Evolutionary conservation across 306 rosid genomes (phyloP).

Genomic region (Mimosa pudica): DNA sequence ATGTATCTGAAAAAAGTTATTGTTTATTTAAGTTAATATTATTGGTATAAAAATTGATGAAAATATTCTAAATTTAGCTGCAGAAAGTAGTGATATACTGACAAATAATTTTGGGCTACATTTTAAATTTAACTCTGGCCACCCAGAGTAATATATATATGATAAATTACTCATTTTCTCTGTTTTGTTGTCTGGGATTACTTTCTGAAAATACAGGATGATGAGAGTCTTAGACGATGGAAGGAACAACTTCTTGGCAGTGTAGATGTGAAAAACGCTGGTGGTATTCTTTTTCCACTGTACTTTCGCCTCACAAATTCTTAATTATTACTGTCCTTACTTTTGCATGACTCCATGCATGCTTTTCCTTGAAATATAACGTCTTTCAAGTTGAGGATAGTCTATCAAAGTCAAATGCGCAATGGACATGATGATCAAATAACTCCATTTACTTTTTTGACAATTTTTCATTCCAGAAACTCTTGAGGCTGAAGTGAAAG

Average conservation of each 20-base stretch:
- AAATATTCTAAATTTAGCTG: not conserved
- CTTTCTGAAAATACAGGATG: constrained; percentile 55
- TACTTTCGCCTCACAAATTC: not conserved
- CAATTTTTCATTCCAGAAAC: constrained; percentile 45
- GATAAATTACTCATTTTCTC: not conserved
- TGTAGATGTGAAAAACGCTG: constrained; percentile 66
- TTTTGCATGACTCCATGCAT: too few relatives aligned
- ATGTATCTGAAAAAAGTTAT: not conserved
- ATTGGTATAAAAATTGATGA: not conserved
- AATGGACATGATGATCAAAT: not conserved
- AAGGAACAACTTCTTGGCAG: constrained; percentile 91
- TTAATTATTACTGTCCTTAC: too few relatives aligned
- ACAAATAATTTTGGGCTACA: not conserved
- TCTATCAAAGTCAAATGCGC: too few relatives aligned
- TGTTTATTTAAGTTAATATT: not conserved
- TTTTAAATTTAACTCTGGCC: too few relatives aligned
- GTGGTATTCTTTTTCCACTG: constrained; percentile 46
- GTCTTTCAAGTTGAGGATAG: too few relatives aligned
- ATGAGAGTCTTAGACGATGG: constrained; percentile 86
- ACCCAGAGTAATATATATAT: not conserved
- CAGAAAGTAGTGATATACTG: not conserved
- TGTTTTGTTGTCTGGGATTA: too few relatives aligned
- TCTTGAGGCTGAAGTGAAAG: constrained; percentile 85
- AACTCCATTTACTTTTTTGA: not conserved
- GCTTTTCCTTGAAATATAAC: too few relatives aligned